Conservation (phyloP, 495 filamentous ascomycete species). For the Xylaria intraflava region DNA sequence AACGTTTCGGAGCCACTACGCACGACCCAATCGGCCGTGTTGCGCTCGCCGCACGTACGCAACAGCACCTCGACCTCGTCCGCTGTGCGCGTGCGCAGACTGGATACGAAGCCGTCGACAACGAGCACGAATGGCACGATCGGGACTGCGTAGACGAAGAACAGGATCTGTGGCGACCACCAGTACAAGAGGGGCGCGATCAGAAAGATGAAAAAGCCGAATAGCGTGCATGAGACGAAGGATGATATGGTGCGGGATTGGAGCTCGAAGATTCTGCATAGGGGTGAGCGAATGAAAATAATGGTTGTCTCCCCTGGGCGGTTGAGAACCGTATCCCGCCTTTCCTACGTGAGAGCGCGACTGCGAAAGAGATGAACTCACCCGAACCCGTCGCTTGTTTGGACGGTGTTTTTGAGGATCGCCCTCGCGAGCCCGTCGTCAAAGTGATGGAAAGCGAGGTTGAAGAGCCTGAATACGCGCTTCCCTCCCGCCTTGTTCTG, state of each 20-base stretch:
- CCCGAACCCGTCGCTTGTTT: slow-evolving; percentile 59
- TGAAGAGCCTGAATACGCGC: slow-evolving; percentile 59
- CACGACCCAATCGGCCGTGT: slow-evolving; percentile 46
- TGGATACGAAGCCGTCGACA: slow-evolving; percentile 61
- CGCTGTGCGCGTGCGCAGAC: slow-evolving; percentile 56
- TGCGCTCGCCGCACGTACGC: slow-evolving; percentile 40
- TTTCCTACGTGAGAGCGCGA: neutral
- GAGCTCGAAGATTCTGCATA: slow-evolving; percentile 60
- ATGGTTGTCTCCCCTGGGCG: too few relatives aligned
- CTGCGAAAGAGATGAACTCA: slow-evolving; percentile 22
- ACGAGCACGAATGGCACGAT: slow-evolving; percentile 57
- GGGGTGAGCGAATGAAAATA: neutral
- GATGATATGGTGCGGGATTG: slow-evolving; percentile 52
- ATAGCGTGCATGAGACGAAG: slow-evolving; percentile 47
- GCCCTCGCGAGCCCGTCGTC: slow-evolving; percentile 50
- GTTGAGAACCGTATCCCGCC: too few relatives aligned
- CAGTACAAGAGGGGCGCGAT: slow-evolving; percentile 48
- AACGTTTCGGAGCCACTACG: slow-evolving; percentile 44
- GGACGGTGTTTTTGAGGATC: slow-evolving; percentile 56
- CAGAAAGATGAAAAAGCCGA: slow-evolving; percentile 49
- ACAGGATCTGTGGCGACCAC: slow-evolving; percentile 49
- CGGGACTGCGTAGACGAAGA: slow-evolving; percentile 60
- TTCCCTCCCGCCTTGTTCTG: slow-evolving; percentile 27
- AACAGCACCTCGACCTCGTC: slow-evolving; percentile 56
- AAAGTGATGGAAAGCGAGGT: slow-evolving; percentile 73